phyloP scores from a whole-genome alignment of 495 filamentous ascomycete species.

The Rhizodiscina lignyota region DNA sequence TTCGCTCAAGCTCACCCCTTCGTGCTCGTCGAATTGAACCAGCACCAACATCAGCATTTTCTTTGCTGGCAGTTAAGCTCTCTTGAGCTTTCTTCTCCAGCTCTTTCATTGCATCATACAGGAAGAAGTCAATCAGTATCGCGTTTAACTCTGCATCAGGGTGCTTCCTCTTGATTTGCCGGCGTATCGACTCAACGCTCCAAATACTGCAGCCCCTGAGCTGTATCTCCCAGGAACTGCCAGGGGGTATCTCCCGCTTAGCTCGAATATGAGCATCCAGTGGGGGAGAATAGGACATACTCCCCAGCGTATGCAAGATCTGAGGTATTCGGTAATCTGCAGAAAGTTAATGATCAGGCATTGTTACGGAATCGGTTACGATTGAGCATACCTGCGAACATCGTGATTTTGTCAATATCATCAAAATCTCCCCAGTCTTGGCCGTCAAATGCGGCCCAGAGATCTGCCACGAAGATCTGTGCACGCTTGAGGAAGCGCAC shows the following conservation, averaged over 20 bases:
- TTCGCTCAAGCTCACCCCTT: no score
- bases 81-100: slow-evolving; percentile 44
- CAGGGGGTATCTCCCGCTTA: slow-evolving; percentile 46
- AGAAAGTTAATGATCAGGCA: slow-evolving; percentile 1
- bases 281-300: slow-evolving; percentile 65
- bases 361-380: not conserved
- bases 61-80: no score
- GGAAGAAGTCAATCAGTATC: slow-evolving; percentile 86
- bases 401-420: slow-evolving; percentile 89
- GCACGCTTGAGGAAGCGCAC: slow-evolving; percentile 83
- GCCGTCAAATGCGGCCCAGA: slow-evolving; percentile 89
- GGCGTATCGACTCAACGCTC: slow-evolving; percentile 76
- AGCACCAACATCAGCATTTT: no score
- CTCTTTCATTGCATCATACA: slow-evolving; percentile 87
- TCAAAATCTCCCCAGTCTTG: slow-evolving; percentile 63
- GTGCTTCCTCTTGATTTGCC: slow-evolving; percentile 61
- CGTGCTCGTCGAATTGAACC: no score
- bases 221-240: slow-evolving; percentile 73
- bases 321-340: slow-evolving; percentile 91
- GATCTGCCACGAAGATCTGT: slow-evolving; percentile 86
- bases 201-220: slow-evolving; percentile 80
- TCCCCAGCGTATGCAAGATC: slow-evolving; percentile 72
- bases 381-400: slow-evolving; percentile 60
- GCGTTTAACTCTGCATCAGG: slow-evolving; percentile 65
- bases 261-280: slow-evolving; percentile 51